Base-by-base conservation (phyloP, 192 early-diverging fungal genomes). In the Kappamyces sp. region DNA sequence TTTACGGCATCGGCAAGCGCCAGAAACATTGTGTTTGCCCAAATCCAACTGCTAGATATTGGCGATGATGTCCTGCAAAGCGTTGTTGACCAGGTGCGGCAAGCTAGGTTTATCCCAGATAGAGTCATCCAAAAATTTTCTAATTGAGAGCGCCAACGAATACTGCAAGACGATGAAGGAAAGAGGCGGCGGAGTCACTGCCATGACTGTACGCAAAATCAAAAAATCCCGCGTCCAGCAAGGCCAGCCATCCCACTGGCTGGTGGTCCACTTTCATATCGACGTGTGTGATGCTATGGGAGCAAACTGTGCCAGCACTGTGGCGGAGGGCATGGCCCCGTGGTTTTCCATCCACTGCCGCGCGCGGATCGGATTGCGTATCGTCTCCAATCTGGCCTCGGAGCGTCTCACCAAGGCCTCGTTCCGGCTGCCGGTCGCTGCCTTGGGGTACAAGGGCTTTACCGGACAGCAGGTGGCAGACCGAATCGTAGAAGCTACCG, bases 211-310 rank as follows among this genome's bases (percentile, higher is more conserved):
- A 7, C 73, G 84, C 12, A 61, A 68, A 6, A 69, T 85, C 12
- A 46, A 53, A 79, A 41, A 65, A 64, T 50, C 9, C 39, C 40
- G 40, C 44, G 41, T 9, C 47, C 23, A 57, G 63, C 42, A 44
- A 60, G 47, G 8, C 47, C 6, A 55, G 59, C 50, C 49, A 46
- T 32, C 51, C 10, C 73, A 80, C 43, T 86, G 84, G 85, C 58
- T 89, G n/a, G 78, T 89, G 13, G 83, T 87, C 3, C 87, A 89
- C 49, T 62, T 89, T 32, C 84, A 86, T 60, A 69, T 89, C 38
- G 87, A 89, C 67, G 87, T 89, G 0, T 86, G 86, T 49, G 83
- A 89, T 64, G 84, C 87, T 36, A 89, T 89, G 87, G 87, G 87
- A 42, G 87, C 87, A 23, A 89, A 89, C 60, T 80, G 79, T 49